Evolutionary conservation across 2,329 filamentous ascomycete species (phyloP).

Genomic region (Fusarium sp.): DNA sequence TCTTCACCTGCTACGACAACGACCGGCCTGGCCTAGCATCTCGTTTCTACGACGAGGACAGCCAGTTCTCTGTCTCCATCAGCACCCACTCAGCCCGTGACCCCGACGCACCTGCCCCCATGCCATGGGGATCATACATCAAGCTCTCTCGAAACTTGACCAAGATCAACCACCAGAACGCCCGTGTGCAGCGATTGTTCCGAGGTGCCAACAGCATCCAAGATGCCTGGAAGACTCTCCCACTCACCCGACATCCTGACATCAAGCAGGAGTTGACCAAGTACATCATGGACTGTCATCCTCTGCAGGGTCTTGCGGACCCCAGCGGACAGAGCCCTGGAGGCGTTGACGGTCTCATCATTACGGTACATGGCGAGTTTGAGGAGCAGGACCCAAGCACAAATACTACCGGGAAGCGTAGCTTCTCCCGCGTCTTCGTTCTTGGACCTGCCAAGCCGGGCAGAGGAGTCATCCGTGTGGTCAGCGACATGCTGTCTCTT

Average conservation of each 20-base stretch:
- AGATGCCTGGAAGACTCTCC: conserved; percentile 73
- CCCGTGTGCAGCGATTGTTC: conserved; percentile 70
- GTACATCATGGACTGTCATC: conserved; percentile 84
- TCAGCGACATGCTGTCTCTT: conserved; percentile 80
- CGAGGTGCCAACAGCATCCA: conserved; percentile 70
- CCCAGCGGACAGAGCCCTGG: conserved; percentile 66
- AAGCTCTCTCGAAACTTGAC: conserved; percentile 79
- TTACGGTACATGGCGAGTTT: conserved; percentile 84
- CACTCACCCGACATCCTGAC: conserved; percentile 76
- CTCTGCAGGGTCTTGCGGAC: conserved; percentile 74
- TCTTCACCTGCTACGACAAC: conserved; percentile 76
- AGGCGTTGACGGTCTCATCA: conserved; percentile 79
- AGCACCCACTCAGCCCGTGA: conserved; percentile 66
- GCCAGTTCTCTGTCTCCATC: conserved; percentile 77
- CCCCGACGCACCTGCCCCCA: conserved; percentile 52
- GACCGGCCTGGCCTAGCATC: conserved; percentile 69
- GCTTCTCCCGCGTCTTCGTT: conserved; percentile 82
- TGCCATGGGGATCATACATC: conserved; percentile 77
- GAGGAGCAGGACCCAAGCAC: conserved; percentile 71
- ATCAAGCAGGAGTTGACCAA: conserved; percentile 71
- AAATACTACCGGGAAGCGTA: conserved; percentile 69
- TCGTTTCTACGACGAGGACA: conserved; percentile 77
- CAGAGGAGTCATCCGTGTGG: conserved; percentile 71
- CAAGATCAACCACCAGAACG: conserved; percentile 67
- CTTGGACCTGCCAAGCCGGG: conserved; percentile 76